Percentiles rank a stretch among this genome's conserved stretches.
Conservation (phyloP, 1,284 basidiomycete genomes). For the Melampsora americana region DNA sequence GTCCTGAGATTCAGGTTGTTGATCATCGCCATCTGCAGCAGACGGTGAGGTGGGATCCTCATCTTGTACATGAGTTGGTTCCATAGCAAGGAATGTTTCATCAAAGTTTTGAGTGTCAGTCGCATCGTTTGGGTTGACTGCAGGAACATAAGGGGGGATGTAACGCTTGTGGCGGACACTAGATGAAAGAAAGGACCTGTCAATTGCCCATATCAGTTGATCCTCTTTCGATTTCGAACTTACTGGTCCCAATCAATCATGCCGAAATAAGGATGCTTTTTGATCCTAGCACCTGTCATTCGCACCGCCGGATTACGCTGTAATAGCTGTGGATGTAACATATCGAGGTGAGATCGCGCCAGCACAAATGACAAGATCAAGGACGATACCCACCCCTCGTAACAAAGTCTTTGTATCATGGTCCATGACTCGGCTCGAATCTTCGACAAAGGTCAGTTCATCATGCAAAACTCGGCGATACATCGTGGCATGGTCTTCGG, state of each 20-base stretch:
- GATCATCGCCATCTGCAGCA: slow-evolving; percentile 65
- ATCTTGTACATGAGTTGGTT: slow-evolving; percentile 55
- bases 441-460: slow-evolving; percentile 81
- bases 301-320: slow-evolving; percentile 85
- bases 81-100: slow-evolving; percentile 86
- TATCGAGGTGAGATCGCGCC: slow-evolving; percentile 24
- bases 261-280: slow-evolving; percentile 89
- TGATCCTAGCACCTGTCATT: slow-evolving; percentile 87
- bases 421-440: slow-evolving; percentile 70
- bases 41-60: slow-evolving; percentile 58
- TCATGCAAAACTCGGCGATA: slow-evolving; percentile 84
- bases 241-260: slow-evolving; percentile 88
- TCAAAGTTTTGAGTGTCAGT: slow-evolving; percentile 97
- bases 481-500: slow-evolving; percentile 89
- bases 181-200: background rate
- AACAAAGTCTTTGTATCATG: slow-evolving; percentile 91
- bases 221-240: background rate
- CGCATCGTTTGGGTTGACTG: slow-evolving; percentile 85
- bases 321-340: slow-evolving; percentile 62
- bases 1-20: slow-evolving; percentile 59
- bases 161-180: slow-evolving; percentile 84
- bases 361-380: slow-evolving; percentile 41
- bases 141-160: slow-evolving; percentile 95
- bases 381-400: slow-evolving; percentile 68
- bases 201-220: background rate